A percentile compares a stretch with the other conserved stretches of the same genome.
Evolutionary conservation across 805 yeast genomes (phyloP).

Genomic region (Soucietia sequanensis): DNA sequence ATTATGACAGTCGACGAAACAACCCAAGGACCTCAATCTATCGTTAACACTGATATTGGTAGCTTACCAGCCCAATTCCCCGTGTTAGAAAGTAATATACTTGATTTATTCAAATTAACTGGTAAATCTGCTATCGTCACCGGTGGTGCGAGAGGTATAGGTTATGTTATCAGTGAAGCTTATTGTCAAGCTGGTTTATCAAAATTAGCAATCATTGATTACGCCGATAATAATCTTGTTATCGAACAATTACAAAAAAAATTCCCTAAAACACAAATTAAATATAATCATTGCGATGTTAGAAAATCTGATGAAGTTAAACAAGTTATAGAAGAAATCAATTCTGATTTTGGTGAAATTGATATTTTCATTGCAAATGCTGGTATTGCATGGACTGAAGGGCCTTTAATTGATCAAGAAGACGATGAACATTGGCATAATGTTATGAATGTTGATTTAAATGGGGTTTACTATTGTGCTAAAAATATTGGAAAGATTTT

Average conservation of each 20-base stretch:
- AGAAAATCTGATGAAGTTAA: conserved; percentile 38
- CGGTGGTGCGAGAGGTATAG: conserved; percentile 65
- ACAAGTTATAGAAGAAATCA: conserved; percentile 28
- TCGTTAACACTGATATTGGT: conserved; percentile 36
- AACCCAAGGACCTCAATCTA: conserved; percentile 15
- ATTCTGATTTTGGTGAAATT: conserved; percentile 31
- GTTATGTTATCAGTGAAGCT: conserved; percentile 33
- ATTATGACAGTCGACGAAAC: conserved; percentile 27
- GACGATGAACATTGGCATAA: conserved; percentile 66
- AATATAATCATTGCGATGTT: conserved; percentile 38
- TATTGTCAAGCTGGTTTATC: conserved; percentile 36
- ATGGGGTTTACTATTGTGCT: conserved; percentile 79
- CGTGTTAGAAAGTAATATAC: conserved; percentile 21
- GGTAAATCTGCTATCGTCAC: conserved; percentile 35
- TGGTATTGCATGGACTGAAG: conserved; percentile 49
- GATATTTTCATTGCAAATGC: conserved; percentile 49
- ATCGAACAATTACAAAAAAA: conserved; percentile 21
- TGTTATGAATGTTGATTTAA: conserved; percentile 71
- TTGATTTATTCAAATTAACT: conserved; percentile 28
- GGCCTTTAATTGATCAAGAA: conserved; percentile 37
- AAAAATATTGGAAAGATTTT: conserved; percentile 71
- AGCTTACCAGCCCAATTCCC: conserved; percentile 38
- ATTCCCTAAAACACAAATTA: conserved; percentile 32
- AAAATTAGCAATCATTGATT: conserved; percentile 42
- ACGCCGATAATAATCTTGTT: conserved; percentile 27